phyloP scores from a whole-genome alignment of 805 yeast species.

The Ogataea methanolica region DNA sequence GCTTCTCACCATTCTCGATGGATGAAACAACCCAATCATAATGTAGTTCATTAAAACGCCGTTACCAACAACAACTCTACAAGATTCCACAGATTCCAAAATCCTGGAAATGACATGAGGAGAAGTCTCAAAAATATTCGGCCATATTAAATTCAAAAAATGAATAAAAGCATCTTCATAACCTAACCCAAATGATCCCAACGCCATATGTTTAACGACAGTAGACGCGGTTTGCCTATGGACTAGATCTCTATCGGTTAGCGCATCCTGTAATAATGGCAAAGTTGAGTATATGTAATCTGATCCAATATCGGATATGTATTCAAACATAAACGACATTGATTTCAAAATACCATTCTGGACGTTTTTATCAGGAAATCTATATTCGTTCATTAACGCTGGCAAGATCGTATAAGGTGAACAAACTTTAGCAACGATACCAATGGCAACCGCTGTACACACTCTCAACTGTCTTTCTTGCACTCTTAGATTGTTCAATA shows the following conservation, averaged over 20 bases:
- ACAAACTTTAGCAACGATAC: slow-evolving; percentile 91
- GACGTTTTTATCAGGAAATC: slow-evolving; percentile 86
- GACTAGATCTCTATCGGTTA: slow-evolving; percentile 85
- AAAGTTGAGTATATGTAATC: slow-evolving; percentile 79
- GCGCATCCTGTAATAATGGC: slow-evolving; percentile 81
- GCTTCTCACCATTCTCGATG: slow-evolving; percentile 79
- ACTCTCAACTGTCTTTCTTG: slow-evolving; percentile 96
- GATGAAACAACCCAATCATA: slow-evolving; percentile 89
- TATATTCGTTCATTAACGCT: slow-evolving; percentile 90
- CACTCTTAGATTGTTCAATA: slow-evolving; percentile 78
- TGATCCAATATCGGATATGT: slow-evolving; percentile 72
- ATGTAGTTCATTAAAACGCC: slow-evolving; percentile 72
- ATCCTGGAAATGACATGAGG: slow-evolving; percentile 90
- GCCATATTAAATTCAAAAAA: slow-evolving; percentile 72
- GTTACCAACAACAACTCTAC: slow-evolving; percentile 68
- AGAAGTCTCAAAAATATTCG: slow-evolving; percentile 89
- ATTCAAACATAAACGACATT: slow-evolving; percentile 86
- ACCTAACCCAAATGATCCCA: slow-evolving; percentile 72
- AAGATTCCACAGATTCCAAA: slow-evolving; percentile 71
- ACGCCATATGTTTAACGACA: slow-evolving; percentile 75
- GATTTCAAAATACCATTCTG: slow-evolving; percentile 95
- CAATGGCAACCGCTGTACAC: slow-evolving; percentile 97
- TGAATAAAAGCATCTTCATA: slow-evolving; percentile 82
- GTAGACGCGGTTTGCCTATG: slow-evolving; percentile 95
- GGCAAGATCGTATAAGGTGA: slow-evolving; percentile 92